Base-by-base conservation (phyloP, 192 early-diverging fungal species). In the Umbelopsis isabellina region DNA sequence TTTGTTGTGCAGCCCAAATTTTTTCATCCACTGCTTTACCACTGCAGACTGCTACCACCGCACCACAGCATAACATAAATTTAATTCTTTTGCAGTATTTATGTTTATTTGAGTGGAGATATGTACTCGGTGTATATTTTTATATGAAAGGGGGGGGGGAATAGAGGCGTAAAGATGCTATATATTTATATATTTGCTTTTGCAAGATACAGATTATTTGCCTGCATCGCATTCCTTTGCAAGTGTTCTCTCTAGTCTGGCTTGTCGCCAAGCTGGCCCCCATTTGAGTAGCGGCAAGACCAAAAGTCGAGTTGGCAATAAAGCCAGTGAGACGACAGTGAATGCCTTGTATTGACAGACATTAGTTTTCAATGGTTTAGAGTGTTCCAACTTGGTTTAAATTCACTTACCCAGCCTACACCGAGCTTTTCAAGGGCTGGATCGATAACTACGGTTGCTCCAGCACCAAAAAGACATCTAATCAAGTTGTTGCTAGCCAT, bases 401-500 rank as follows among this genome's bases (percentile, higher is more conserved):
- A n/a, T n/a, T n/a, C n/a, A n/a, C n/a, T n/a, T 35, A 61, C 55
- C 73, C 73, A 74, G 13, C 73, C 73, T 1, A 45, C 35, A 0
- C 73, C 73, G 18, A 74, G 33, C 2, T 15, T 6, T 16, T 41
- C 13, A 8, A 69, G 35, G 4, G 45, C 45, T n/a, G 73, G 73
- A 44, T 69, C 46, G n/a, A 74, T 58, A 8, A 58, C 11, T 8
- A 55, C 41, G 8, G 73, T 74, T 12, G 73, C 73, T 37, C 23
- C 23, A 10, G 73, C 73, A 21, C 73, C 67, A 47, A 68, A 69
- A 15, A 74, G 44, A 58, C 73, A 74, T 25, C 73, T 46, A 3
- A 67, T 35, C 10, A 74, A 23, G 30, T 67, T 74, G 73, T 74
- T 74, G 27, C 66, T 68, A 16, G 73, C 73, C 30, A 41, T 67